phyloP scores from a whole-genome alignment of 106 monocot species.

The Allium cepa region DNA sequence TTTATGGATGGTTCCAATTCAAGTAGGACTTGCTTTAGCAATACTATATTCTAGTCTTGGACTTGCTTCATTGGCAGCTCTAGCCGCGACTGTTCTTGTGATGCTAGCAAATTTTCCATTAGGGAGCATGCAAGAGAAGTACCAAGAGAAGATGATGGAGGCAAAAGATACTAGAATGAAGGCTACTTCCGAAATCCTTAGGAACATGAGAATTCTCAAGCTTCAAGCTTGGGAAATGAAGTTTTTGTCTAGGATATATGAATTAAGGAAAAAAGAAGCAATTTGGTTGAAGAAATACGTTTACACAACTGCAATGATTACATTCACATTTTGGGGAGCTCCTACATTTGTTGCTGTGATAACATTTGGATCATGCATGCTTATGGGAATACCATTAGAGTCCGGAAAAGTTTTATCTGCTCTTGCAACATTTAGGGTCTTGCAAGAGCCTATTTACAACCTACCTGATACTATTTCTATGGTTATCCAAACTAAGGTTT shows the following conservation, averaged over 20 bases:
- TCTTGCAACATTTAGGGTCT: conserved; percentile 77
- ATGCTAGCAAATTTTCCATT: conserved; percentile 72
- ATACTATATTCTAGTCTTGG: conserved; percentile 64
- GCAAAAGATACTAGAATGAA: conserved; percentile 88
- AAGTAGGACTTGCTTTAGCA: conserved; percentile 51
- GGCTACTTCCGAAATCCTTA: conserved; percentile 69
- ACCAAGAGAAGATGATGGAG: conserved; percentile 77
- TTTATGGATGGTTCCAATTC: conserved; percentile 76
- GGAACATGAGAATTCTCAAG: conserved; percentile 94
- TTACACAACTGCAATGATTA: conserved; percentile 44
- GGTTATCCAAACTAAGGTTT: conserved; percentile 79
- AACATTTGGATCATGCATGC: conserved; percentile 73
- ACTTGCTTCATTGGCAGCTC: conserved; percentile 64
- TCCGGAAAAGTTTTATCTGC: conserved; percentile 87
- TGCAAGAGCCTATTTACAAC: conserved; percentile 75
- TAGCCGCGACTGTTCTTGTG: conserved; percentile 49
- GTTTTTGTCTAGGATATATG: conserved; percentile 68
- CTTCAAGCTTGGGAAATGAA: conserved; percentile 98
- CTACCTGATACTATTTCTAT: conserved; percentile 69
- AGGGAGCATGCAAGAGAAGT: conserved; percentile 60
- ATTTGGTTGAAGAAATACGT: conserved; percentile 69
- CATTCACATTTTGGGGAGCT: conserved; percentile 62
- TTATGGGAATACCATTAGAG: conserved; percentile 76
- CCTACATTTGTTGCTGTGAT: conserved; percentile 80
- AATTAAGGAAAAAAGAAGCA: conserved; percentile 58